Base-by-base conservation (phyloP, 495 filamentous ascomycete species). In the Xylaria acuta region DNA sequence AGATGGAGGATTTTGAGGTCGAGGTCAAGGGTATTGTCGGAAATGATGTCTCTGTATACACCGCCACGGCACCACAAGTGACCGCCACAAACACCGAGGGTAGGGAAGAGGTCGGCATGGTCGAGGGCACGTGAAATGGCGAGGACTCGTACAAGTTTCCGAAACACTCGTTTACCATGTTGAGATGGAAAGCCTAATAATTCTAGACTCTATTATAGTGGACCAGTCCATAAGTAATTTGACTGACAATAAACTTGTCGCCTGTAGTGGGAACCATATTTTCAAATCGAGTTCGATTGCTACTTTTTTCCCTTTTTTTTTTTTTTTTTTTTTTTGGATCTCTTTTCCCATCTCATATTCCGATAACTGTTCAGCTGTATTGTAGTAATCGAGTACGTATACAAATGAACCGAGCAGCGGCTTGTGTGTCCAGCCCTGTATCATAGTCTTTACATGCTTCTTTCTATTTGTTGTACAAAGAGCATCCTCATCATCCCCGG, bases 131-230 rank as follows among this genome's bases (percentile, higher is more conserved):
- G 45, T 92, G 92, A 91, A 83, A 88, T 76, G 89, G 86, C 0
- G 77, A 84, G 67, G 89, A 85, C 2, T 76, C 77, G 63, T 92
- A 88, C 75, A 82, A 78, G 3, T 94, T 94, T 80, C 80, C 82
- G 0, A 92, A 89, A 80, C 88, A 90, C 72, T 89, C 90, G 1
- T 81, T 94, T 43, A 92, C 89, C 11, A 75, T 93, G 75, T 75
- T 93, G 75, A 78, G 90, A 73, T 93, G 91, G 91, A 89, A 89
- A 79, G 81, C 83, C 12, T 84, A 85, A 70, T 73, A 76, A 63
- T 43, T 63, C 11, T 30, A 34, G 62, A 30, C 41, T 60, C n/a
- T 49, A 41, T 64, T 49, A 34, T 45, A n/a, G 41, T 47, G 27
- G 18, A n/a, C 40, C 34, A n/a, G 62, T 64, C 25, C 41, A 30